A percentile compares a stretch with the other conserved stretches of the same genome.
These are phyloP conservation scores for Blastocystis sp. DNA, from an alignment of 352 stramenopile genomes.

Conservation along the genomic window DNA sequence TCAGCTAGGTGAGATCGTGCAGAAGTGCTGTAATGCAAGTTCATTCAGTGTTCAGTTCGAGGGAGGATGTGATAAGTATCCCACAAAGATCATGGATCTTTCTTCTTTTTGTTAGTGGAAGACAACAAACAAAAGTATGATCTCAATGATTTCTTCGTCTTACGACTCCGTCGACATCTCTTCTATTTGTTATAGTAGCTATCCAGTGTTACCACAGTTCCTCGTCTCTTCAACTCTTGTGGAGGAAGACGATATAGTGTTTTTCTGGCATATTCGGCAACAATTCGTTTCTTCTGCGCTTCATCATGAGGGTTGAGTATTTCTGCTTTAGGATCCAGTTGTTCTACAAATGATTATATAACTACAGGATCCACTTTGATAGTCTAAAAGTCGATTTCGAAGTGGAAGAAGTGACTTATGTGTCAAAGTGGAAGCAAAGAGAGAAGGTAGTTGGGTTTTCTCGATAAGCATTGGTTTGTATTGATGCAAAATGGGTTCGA, in stretches of 20 bases:
- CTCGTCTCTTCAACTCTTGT: neutral
- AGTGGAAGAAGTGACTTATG: neutral
- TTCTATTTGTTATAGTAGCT: no score
- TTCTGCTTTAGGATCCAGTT: neutral
- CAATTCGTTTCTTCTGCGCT: neutral
- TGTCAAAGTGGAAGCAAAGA: neutral
- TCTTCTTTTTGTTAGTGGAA: neutral
- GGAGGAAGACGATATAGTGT: neutral
- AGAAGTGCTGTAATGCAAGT: neutral
- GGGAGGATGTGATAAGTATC: constrained; percentile 30
- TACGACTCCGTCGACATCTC: no score
- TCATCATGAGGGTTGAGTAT: neutral
- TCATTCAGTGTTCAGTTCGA: constrained; percentile 40
- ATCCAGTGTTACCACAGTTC: neutral
- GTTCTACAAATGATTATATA: neutral
- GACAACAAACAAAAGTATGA: neutral
- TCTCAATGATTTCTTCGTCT: neutral
- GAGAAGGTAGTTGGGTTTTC: neutral
- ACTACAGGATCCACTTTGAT: neutral
- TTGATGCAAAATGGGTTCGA: neutral
- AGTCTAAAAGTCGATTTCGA: neutral
- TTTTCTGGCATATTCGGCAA: neutral
- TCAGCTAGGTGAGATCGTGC: neutral
- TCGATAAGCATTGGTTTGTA: neutral
- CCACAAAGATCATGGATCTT: neutral